Conservation (phyloP, 139 green algal species). For the Closterium sp. region DNA sequence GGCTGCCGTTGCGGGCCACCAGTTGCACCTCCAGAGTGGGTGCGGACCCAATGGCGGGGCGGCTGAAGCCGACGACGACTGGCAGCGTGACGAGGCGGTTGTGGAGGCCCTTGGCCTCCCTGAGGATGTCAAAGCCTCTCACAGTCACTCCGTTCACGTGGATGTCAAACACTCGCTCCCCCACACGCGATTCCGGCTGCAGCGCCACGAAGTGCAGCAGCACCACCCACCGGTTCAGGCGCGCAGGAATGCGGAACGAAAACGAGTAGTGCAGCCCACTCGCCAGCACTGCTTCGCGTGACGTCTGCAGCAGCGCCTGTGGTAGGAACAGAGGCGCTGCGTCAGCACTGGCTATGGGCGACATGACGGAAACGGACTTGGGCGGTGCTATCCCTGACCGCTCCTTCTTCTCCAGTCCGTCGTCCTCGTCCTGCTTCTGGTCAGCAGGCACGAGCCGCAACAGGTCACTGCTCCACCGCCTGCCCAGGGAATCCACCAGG, state of each 20-base stretch:
- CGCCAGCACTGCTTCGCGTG: not conserved
- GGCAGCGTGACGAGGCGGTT: not conserved
- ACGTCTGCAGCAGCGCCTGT: not conserved
- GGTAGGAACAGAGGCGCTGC: not conserved
- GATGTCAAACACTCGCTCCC: slow-evolving; percentile 30
- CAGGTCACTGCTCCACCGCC: too few relatives aligned
- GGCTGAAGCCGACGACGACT: not conserved
- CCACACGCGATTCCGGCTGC: not conserved
- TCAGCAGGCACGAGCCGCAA: too few relatives aligned
- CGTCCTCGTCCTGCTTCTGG: too few relatives aligned
- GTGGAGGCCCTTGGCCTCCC: not conserved
- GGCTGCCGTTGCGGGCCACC: not conserved
- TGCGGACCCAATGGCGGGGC: not conserved
- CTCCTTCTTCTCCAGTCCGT: too few relatives aligned
- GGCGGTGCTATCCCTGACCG: not conserved
- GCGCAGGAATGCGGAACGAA: not conserved
- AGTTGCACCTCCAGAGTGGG: not conserved
- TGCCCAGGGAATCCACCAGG: too few relatives aligned
- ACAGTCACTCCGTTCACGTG: slow-evolving; percentile 4
- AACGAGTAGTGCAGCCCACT: not conserved
- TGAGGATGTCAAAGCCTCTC: slow-evolving; percentile 13
- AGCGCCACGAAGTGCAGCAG: slow-evolving; percentile 26
- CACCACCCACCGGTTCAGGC: slow-evolving; percentile 17
- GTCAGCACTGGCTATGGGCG: not conserved
- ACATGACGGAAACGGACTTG: not conserved